Base-by-base conservation (phyloP, 257 asterid genomes). In the Gentiana dahurica region DNA sequence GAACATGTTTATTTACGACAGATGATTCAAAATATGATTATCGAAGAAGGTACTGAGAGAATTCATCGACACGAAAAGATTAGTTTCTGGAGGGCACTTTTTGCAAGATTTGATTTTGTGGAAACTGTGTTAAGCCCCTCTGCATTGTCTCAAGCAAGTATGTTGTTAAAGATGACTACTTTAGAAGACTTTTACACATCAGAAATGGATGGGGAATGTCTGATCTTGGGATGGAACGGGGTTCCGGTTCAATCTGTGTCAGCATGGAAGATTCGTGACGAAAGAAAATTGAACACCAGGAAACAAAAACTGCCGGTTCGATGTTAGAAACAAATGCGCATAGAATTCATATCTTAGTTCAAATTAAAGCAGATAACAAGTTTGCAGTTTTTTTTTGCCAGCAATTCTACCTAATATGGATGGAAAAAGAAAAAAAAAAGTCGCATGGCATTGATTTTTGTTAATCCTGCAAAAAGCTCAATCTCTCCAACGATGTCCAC, bases 401-500 rank as follows among this genome's bases (percentile, higher is more conserved):
- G 24, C 24, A 24, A 24, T 24, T 24, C 24, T 24, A 24, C 24
- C 24, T 24, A 24, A 24, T 24, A 24, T 24, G 24, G 24, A 24
- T 24, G 24, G 24, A 24, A 24, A 24, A 24, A 24, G 24, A 24
- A 24, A 24, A 24, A 24, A 24, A 24, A 24, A 24, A 24, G 24
- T 24, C 24, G 24, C 24, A 24, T 24, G 24, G 24, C 24, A 24
- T 24, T 24, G 24, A 24, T 24, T 24, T 24, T 24, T 24, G 24
- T 24, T 24, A 24, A 24, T 24, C 24, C 24, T 24, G 24, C 24
- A 24, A 24, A 24, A 44, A 13, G 32, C 43, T 76, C 73, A 89
- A 59, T 90, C 98, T 72, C 98, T 90, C 98, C 98, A 90, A 47
- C 95, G 82, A 66, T 79, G 64, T 57, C 95, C 96, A 57, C 96